Evolutionary conservation across 1,284 basidiomycete genomes (phyloP), one percentile per base, ranked within the genome.

Genomic region (Leccinum subrobustum): DNA sequence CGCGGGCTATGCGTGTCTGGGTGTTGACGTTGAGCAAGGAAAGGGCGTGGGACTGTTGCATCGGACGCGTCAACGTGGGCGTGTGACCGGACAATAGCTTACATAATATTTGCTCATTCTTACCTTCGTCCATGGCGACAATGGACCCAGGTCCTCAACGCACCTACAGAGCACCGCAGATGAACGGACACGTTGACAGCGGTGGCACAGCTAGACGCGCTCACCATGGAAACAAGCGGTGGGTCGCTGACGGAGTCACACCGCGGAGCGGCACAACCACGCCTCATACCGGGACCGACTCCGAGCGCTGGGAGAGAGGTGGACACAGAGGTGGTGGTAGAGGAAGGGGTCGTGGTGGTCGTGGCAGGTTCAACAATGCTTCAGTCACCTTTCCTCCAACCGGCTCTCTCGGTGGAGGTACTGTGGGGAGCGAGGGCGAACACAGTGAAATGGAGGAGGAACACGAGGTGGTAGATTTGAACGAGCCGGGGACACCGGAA

Each of bases 241-340:
- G 86, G 86, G 75, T 80, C 11, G 75, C 82, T 4, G 35, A 76
- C 72, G 76, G 63, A 65, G 70, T 70, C 52, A 65, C 72, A 48
- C 70, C 73, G 39, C 67, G 73, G 62, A 75, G 70, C 63, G 67
- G 71, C n/a, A 64, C 71, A 55, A 75, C 64, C 53, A 75, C 76
- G 2, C 74, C 76, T 4, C 71, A 74, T 57, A 66, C 74, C 62
- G 68, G 67, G 27, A 65, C 67, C 35, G 82, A 84, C 63, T 69
- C 70, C 20, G 84, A 84, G 54, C 77, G 81, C 52, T 83, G 87
- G 84, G 87, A 88, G 59, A 77, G 84, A 61, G 81, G 80, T 31
- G 77, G 77, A 11, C 73, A 76, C 67, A 73, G 78, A 65, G 75
- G 79, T 56, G 75, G 79, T 59, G 69, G 76, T 59, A 73, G 71